These are phyloP conservation scores for Bathelium albidoporum DNA, from an alignment of 495 filamentous ascomycete genomes.

Conservation along the genomic window DNA sequence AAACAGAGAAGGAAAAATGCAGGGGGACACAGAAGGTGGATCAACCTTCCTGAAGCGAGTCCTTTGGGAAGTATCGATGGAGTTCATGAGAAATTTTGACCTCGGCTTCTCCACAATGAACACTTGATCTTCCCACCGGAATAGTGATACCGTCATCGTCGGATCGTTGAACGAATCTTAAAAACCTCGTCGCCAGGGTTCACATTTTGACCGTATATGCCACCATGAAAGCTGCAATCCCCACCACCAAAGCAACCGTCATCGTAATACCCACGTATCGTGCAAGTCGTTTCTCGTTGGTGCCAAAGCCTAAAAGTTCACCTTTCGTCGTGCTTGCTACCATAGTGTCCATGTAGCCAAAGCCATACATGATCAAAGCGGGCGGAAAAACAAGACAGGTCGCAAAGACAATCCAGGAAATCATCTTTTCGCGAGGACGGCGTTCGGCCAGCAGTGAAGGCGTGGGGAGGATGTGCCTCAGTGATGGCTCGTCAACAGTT, in stretches of 20 bases:
- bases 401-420: slow-evolving; percentile 4
- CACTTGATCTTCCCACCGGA: too few species aligned
- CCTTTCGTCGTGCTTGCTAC: slow-evolving; percentile 18
- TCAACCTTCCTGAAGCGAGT: too few species aligned
- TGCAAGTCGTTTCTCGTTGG: slow-evolving; percentile 16
- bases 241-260: neutral
- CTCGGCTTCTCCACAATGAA: too few species aligned
- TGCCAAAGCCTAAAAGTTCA: slow-evolving; percentile 10
- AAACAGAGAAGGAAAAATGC: too few species aligned
- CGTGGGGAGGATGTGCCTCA: neutral
- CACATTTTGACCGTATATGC: neutral
- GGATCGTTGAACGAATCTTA: too few species aligned
- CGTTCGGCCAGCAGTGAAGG: neutral
- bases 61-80: too few species aligned
- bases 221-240: neutral
- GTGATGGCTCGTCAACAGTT: neutral
- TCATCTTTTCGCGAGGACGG: slow-evolving; percentile 4
- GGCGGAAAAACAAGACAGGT: slow-evolving; percentile 18
- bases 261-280: neutral
- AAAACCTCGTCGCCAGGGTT: too few species aligned
- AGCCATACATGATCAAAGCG: slow-evolving; percentile 18
- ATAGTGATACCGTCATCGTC: too few species aligned
- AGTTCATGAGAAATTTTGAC: too few species aligned
- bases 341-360: slow-evolving; percentile 20
- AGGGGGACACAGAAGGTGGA: too few species aligned